Evolutionary conservation across 176 grass and related monocot species (phyloP).

Genomic region (Rhipidocladum racemiflorum): DNA sequence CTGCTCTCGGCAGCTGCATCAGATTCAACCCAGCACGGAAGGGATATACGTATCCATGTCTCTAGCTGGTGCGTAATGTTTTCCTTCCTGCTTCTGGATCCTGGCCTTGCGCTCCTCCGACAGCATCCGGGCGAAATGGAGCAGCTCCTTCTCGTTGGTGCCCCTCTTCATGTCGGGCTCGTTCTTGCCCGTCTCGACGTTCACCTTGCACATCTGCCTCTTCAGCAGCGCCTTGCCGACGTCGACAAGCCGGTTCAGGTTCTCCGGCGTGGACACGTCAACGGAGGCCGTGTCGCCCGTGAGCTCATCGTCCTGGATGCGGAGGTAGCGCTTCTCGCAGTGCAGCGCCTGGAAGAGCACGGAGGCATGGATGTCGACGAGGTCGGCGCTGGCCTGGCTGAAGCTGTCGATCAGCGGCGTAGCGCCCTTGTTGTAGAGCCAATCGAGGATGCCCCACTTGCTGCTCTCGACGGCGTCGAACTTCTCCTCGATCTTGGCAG

Average conservation of each 20-base stretch:
- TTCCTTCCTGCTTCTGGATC: constrained; percentile 7
- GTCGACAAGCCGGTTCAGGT: constrained; percentile 31
- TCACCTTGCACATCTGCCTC: constrained; percentile 39
- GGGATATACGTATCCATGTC: not conserved
- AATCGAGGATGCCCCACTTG: constrained; percentile 54
- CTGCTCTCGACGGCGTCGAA: constrained; percentile 16
- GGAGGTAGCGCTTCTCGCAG: constrained; percentile 36
- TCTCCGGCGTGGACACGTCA: constrained; percentile 37
- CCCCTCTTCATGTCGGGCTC: not conserved
- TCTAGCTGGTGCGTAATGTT: not conserved
- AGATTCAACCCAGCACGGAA: too few relatives aligned
- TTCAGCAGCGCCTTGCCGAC: constrained; percentile 40
- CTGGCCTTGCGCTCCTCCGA: constrained; percentile 32
- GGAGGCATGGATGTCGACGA: constrained; percentile 64
- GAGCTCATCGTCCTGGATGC: constrained; percentile 57
- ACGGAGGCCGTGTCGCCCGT: constrained; percentile 21
- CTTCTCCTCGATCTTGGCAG: constrained; percentile 43
- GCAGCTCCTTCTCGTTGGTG: constrained; percentile 50
- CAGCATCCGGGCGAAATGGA: constrained; percentile 29
- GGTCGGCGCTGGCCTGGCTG: constrained; percentile 48
- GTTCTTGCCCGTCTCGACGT: constrained; percentile 44
- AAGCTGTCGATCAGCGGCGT: constrained; percentile 52
- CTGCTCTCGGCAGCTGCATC: too few relatives aligned
- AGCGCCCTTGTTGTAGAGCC: constrained; percentile 39
- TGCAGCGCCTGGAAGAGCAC: constrained; percentile 51